A percentile compares a stretch with the other conserved stretches of the same genome.
These are phyloP conservation scores for Pseudogymnoascus sp. DNA, from an alignment of 2,329 filamentous ascomycete species.

Conservation along the genomic window DNA sequence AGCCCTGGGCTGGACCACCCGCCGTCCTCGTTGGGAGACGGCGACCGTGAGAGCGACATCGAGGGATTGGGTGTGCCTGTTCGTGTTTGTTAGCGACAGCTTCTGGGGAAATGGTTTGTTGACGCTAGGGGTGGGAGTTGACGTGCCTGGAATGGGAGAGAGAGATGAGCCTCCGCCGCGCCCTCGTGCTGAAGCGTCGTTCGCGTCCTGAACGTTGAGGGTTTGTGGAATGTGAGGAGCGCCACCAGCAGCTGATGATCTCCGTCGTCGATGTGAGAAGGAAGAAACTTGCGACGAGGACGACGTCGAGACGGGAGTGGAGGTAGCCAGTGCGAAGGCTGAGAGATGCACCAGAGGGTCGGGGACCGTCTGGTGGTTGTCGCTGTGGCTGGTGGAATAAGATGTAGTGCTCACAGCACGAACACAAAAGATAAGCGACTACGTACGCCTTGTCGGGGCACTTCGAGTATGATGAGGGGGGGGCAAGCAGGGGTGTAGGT, in stretches of 20 bases:
- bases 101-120: background rate
- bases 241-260: constrained; percentile 27
- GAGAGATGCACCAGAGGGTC: constrained; percentile 24
- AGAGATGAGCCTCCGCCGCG: constrained; percentile 17
- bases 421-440: constrained; percentile 8
- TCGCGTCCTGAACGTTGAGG: constrained; percentile 18
- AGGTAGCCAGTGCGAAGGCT: constrained; percentile 41
- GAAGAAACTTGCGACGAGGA: constrained; percentile 37
- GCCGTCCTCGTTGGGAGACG: constrained; percentile 73
- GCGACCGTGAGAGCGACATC: constrained; percentile 83
- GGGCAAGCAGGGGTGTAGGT: background rate
- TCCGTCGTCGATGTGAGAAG: constrained; percentile 29
- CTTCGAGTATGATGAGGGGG: background rate
- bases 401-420: background rate
- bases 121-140: background rate
- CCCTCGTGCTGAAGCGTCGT: constrained; percentile 14
- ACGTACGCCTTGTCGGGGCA: constrained; percentile 1
- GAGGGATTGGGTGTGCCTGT: constrained; percentile 45
- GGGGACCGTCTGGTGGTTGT: constrained; percentile 20
- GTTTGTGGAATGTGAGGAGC: constrained; percentile 15
- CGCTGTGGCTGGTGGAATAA: background rate
- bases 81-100: background rate
- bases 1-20: constrained; percentile 83
- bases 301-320: constrained; percentile 38
- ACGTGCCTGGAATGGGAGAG: constrained; percentile 24